Percentiles rank a stretch among this genome's conserved stretches.
These are phyloP conservation scores for Phyllosticta paracitricarpa DNA, from an alignment of 2,329 filamentous ascomycete species.

Conservation along the genomic window DNA sequence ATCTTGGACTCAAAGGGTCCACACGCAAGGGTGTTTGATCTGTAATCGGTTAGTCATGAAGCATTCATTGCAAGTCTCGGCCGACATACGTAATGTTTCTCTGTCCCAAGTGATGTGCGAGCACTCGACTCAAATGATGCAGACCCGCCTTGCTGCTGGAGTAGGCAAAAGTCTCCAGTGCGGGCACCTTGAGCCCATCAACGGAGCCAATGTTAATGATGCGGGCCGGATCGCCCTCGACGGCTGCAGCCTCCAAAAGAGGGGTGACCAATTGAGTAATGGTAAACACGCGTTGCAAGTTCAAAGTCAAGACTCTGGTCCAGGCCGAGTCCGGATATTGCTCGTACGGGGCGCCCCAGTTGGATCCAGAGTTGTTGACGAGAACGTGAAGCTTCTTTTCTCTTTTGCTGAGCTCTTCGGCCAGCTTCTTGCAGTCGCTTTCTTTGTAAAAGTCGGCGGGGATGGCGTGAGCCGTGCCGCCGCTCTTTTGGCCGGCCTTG, in stretches of 20 bases:
- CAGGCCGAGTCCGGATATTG: conserved; percentile 44
- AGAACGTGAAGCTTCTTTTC: conserved; percentile 50
- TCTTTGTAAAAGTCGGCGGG: conserved; percentile 54
- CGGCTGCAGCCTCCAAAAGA: conserved; percentile 45
- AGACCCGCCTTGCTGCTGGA: conserved; percentile 53
- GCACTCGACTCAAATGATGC: conserved; percentile 53
- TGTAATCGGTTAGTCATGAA: conserved; percentile 16
- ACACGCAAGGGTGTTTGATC: conserved; percentile 58
- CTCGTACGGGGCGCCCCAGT: conserved; percentile 53
- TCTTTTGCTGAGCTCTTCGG: conserved; percentile 43
- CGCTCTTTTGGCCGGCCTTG: conserved; percentile 34
- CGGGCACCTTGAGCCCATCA: conserved; percentile 52
- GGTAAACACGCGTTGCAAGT: conserved; percentile 57
- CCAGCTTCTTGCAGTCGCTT: conserved; percentile 47
- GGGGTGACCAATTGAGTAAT: conserved; percentile 53
- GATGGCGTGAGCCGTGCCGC: conserved; percentile 49
- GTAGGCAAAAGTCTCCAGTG: conserved; percentile 51
- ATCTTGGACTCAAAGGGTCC: conserved; percentile 63
- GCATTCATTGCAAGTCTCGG: not conserved
- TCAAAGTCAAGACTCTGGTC: conserved; percentile 49
- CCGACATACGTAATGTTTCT: conserved; percentile 41
- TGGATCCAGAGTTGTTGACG: conserved; percentile 56
- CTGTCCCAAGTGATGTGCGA: conserved; percentile 52
- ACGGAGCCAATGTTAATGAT: conserved; percentile 57
- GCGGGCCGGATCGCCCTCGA: conserved; percentile 39